Evolutionary conservation across 148 eudicot species (phyloP).

Genomic region (Rhododendron kiyosumense): DNA sequence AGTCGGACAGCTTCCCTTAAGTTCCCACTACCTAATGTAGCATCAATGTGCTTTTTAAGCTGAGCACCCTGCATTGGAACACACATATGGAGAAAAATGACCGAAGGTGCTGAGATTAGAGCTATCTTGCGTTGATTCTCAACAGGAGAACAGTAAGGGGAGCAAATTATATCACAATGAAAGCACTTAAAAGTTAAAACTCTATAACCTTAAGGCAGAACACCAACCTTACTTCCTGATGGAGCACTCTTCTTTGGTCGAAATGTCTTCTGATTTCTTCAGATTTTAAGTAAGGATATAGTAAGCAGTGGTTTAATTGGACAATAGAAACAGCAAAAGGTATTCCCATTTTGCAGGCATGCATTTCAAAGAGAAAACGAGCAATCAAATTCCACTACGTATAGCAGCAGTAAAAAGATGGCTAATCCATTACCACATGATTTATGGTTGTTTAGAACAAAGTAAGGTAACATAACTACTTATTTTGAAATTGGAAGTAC

Average conservation of each 20-base stretch:
- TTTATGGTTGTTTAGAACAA: not conserved
- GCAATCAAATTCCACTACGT: not conserved
- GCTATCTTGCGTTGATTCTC: not conserved
- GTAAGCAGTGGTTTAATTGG: not conserved
- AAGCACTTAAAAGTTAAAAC: not conserved
- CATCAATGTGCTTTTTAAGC: constrained; percentile 38
- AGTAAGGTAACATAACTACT: not conserved
- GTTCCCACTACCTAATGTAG: constrained; percentile 44
- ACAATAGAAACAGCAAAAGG: not conserved
- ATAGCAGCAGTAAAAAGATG: not conserved
- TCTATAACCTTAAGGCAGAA: not conserved
- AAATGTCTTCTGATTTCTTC: not conserved
- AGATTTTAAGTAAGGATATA: not conserved
- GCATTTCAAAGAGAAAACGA: not conserved
- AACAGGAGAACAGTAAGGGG: not conserved
- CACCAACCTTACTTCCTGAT: constrained; percentile 4
- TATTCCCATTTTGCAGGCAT: not conserved
- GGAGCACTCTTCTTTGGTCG: not conserved
- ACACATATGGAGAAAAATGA: not conserved
- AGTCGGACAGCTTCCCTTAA: constrained; percentile 40
- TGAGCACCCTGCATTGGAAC: constrained; percentile 27
- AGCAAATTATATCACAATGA: not conserved
- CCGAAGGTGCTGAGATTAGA: not conserved
- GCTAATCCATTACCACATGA: not conserved
- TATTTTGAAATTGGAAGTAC: not conserved